Percentiles rank a stretch among this genome's conserved stretches.
Evolutionary conservation across 331 rosid genomes (phyloP).

Genomic region (Quercus tomentella): DNA sequence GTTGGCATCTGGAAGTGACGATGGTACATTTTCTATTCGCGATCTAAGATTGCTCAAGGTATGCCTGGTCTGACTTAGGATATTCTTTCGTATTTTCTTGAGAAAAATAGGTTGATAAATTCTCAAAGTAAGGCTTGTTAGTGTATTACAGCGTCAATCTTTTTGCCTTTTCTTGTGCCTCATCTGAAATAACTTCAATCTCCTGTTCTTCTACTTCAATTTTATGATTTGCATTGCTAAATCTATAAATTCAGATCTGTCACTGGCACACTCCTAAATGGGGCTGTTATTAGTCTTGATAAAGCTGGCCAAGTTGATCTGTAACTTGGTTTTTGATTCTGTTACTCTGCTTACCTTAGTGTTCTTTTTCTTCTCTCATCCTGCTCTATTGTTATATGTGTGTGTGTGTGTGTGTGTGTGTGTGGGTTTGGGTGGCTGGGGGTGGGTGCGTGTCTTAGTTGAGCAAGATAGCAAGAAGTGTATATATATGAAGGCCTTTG

Average conservation of each 20-base stretch:
- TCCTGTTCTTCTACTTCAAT: neutral
- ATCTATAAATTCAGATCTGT: neutral
- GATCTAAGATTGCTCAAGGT: slow-evolving; percentile 87
- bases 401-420: neutral
- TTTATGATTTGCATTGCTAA: neutral
- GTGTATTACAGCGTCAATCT: neutral
- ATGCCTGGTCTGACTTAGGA: slow-evolving; percentile 7
- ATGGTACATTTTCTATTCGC: slow-evolving; percentile 80
- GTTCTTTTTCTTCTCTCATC: neutral
- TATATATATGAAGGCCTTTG: neutral
- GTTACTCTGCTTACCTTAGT: neutral
- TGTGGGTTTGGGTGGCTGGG: no score
- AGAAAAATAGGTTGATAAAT: neutral
- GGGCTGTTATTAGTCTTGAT: neutral
- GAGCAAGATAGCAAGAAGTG: neutral
- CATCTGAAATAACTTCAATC: slow-evolving; percentile 1
- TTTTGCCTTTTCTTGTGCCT: neutral
- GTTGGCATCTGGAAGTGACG: slow-evolving; percentile 92
- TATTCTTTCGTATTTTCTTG: neutral
- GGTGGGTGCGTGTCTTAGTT: neutral
- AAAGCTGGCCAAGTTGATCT: neutral
- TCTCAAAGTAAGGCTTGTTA: neutral
- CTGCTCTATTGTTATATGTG: neutral
- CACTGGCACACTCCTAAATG: neutral
- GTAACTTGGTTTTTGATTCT: neutral